Percentiles rank a stretch among this genome's conserved stretches.
Conservation (phyloP, 1,284 basidiomycete species). For the Meira miltonrushii region DNA sequence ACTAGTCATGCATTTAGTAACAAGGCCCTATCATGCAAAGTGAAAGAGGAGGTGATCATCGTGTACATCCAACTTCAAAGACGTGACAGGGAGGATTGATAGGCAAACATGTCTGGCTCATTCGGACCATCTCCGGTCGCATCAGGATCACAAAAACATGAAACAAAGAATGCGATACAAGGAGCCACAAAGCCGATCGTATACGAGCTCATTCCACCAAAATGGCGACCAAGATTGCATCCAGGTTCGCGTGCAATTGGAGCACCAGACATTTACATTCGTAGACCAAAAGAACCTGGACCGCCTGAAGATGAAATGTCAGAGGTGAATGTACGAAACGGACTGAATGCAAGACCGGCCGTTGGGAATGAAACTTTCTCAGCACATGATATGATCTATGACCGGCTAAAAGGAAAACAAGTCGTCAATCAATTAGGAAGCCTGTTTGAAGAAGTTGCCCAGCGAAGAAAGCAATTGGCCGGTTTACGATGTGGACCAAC, state of each 20-base stretch:
- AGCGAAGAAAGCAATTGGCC: conserved; percentile 22
- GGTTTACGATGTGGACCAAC: conserved; percentile 10
- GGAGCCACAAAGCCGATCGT: neutral
- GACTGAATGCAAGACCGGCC: conserved; percentile 60
- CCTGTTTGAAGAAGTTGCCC: conserved; percentile 32
- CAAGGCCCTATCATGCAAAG: too few relatives aligned
- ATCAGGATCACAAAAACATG: too few relatives aligned
- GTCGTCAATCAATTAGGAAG: conserved; percentile 20
- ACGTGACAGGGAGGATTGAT: too few relatives aligned
- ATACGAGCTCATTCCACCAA: conserved; percentile 31
- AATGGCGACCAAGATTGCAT: conserved; percentile 43
- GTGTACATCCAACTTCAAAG: too few relatives aligned
- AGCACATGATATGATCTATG: conserved; percentile 58
- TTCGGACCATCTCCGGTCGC: too few relatives aligned
- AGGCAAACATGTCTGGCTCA: too few relatives aligned
- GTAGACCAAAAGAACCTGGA: conserved; percentile 59
- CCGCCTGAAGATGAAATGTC: conserved; percentile 81
- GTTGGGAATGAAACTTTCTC: conserved; percentile 58
- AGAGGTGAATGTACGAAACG: conserved; percentile 70
- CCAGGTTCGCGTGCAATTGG: conserved; percentile 19
- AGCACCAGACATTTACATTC: conserved; percentile 72
- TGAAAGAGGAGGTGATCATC: too few relatives aligned
- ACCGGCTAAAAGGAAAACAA: conserved; percentile 53
- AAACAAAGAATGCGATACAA: too few relatives aligned
- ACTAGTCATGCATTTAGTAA: too few relatives aligned